phyloP scores from a whole-genome alignment of 2,329 filamentous ascomycete species.

The Paradendryphiella salina region DNA sequence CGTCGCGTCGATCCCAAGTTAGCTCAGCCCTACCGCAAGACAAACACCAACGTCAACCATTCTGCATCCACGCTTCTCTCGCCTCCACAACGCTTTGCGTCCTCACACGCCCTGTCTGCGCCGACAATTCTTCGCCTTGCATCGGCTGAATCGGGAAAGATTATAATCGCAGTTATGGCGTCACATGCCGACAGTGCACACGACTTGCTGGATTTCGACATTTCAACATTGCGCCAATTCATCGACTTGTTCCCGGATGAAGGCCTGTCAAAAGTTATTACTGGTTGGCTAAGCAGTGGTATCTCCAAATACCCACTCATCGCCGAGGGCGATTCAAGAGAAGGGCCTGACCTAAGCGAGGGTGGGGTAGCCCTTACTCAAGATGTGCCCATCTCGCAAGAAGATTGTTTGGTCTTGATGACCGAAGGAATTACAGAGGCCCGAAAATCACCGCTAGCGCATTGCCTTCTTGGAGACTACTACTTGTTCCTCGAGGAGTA shows the following conservation, averaged over 20 bases:
- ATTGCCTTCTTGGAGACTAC: conserved; percentile 80
- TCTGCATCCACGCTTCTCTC: conserved; percentile 2
- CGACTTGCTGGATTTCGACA: conserved; percentile 68
- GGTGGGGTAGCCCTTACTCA: conserved; percentile 48
- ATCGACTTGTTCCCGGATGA: conserved; percentile 80
- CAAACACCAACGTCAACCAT: conserved; percentile 28
- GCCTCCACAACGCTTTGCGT: neutral
- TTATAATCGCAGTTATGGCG: conserved; percentile 31
- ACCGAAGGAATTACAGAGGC: conserved; percentile 57
- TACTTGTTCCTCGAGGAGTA: conserved; percentile 85
- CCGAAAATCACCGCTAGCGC: conserved; percentile 73
- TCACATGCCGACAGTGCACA: conserved; percentile 45
- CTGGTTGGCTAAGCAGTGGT: conserved; percentile 78
- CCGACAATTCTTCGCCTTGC: neutral
- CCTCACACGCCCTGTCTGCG: neutral
- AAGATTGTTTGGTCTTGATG: conserved; percentile 82
- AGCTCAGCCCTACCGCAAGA: conserved; percentile 34
- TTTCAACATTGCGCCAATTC: conserved; percentile 76
- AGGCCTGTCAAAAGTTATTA: conserved; percentile 79
- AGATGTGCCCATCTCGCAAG: conserved; percentile 65
- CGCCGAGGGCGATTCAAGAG: conserved; percentile 43
- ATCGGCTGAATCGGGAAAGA: conserved; percentile 2
- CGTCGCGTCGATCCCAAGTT: conserved; percentile 24
- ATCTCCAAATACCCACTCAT: conserved; percentile 76
- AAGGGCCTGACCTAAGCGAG: conserved; percentile 52